Evolutionary conservation across 2,329 filamentous ascomycete species (phyloP).

Genomic region (Cytospora mali): DNA sequence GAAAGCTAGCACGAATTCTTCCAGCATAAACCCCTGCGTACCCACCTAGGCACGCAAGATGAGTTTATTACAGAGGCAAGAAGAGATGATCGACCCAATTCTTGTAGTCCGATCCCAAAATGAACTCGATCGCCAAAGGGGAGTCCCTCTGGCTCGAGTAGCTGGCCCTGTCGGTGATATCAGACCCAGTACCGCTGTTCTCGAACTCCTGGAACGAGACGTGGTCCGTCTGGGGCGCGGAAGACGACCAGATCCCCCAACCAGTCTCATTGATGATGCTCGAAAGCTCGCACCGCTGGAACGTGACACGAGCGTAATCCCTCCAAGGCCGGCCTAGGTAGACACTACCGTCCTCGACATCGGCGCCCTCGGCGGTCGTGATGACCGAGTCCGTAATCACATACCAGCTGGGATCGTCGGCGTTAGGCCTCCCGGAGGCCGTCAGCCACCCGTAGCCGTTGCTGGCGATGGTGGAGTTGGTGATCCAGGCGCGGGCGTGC

Average conservation of each 20-base stretch:
- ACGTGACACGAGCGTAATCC: constrained; percentile 50
- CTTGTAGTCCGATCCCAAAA: constrained; percentile 1
- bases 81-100: constrained; percentile 16
- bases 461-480: constrained; percentile 51
- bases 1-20: not conserved
- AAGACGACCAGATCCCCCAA: constrained; percentile 53
- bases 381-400: constrained; percentile 57
- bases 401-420: constrained; percentile 49
- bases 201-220: constrained; percentile 56
- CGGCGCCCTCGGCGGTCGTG: constrained; percentile 41
- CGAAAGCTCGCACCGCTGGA: constrained; percentile 49
- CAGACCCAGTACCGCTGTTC: constrained; percentile 53
- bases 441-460: constrained; percentile 50
- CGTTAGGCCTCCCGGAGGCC: constrained; percentile 43
- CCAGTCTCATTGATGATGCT: constrained; percentile 53
- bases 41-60: not conserved
- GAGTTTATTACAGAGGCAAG: not conserved
- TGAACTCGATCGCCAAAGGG: constrained; percentile 39
- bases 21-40: not conserved
- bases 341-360: constrained; percentile 44
- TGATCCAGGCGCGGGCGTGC: constrained; percentile 55
- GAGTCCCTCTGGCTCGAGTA: constrained; percentile 45
- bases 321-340: constrained; percentile 58
- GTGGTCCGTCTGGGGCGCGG: constrained; percentile 47
- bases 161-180: constrained; percentile 47